A percentile compares a stretch with the other conserved stretches of the same genome.
These are phyloP conservation scores for Aspergillus phoenicis DNA, from an alignment of 2,329 filamentous ascomycete species.

Conservation along the genomic window DNA sequence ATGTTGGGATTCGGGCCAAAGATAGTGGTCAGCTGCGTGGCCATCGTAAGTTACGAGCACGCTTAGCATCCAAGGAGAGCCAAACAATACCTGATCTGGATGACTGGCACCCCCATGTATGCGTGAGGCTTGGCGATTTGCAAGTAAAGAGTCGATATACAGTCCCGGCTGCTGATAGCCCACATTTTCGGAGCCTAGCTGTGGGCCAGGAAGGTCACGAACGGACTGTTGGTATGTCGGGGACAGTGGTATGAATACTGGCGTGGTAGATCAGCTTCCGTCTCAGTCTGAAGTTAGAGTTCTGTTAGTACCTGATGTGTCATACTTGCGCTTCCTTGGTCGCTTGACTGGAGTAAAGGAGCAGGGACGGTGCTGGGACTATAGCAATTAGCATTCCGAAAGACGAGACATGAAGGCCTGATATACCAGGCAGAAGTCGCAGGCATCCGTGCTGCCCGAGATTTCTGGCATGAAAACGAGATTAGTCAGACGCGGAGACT, in stretches of 20 bases:
- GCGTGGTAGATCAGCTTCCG: background rate
- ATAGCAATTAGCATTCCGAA: background rate
- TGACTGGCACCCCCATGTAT: background rate
- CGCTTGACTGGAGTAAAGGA: conserved; percentile 5
- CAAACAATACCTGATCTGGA: conserved; percentile 4
- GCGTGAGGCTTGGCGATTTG: background rate
- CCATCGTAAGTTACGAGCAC: background rate
- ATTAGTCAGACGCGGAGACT: background rate
- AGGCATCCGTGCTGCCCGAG: background rate
- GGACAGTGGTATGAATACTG: background rate
- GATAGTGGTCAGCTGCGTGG: background rate
- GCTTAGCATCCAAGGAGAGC: no score
- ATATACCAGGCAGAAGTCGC: conserved; percentile 8
- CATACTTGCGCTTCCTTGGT: conserved; percentile 3
- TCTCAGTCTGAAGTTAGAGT: background rate
- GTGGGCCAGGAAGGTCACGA: background rate
- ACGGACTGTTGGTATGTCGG: background rate
- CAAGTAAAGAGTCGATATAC: conserved; percentile 13
- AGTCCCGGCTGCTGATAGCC: background rate
- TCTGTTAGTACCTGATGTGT: background rate
- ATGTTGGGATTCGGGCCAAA: conserved; percentile 13
- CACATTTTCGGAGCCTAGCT: background rate
- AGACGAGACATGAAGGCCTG: background rate
- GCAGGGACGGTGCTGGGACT: background rate
- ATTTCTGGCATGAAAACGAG: background rate